Evolutionary conservation across 768 basidiomycete species (phyloP).

Genomic region (Rhodotorula toruloides): DNA sequence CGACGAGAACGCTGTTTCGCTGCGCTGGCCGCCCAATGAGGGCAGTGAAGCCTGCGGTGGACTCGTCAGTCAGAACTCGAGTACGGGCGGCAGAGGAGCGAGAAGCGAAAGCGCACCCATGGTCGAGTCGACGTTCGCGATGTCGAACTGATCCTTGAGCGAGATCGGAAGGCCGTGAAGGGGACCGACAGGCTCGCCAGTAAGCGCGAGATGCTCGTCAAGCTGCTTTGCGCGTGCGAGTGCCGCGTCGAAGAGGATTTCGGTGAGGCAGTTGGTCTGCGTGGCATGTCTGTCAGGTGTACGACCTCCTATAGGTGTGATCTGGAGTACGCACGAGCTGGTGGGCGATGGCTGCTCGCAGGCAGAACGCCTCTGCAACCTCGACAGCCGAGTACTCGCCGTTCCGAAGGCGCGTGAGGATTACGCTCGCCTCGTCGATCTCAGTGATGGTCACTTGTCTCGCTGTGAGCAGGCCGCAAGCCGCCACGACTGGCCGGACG

Average conservation of each 20-base stretch:
- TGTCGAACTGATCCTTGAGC: conserved; percentile 46
- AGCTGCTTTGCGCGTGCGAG: conserved; percentile 60
- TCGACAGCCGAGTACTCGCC: conserved; percentile 61
- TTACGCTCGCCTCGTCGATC: conserved; percentile 48
- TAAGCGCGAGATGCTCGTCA: conserved; percentile 59
- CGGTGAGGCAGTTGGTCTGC: conserved; percentile 73
- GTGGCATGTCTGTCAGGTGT: no score
- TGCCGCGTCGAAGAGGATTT: conserved; percentile 71
- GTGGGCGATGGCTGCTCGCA: conserved; percentile 71
- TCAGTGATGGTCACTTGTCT: conserved; percentile 62
- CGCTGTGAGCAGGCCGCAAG: conserved; percentile 54
- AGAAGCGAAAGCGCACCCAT: conserved; percentile 18
- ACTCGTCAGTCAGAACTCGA: no score
- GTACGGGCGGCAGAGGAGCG: no score
- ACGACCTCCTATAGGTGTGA: no score
- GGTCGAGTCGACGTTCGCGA: conserved; percentile 38
- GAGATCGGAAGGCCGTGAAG: conserved; percentile 47
- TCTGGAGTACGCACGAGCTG: conserved; percentile 66
- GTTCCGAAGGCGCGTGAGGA: conserved; percentile 56
- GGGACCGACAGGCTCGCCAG: conserved; percentile 63
- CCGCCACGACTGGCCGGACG: not conserved
- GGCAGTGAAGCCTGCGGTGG: conserved; percentile 38
- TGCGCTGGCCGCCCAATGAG: conserved; percentile 23
- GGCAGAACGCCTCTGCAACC: conserved; percentile 67
- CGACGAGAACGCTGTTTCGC: conserved; percentile 6